A percentile compares a stretch with the other conserved stretches of the same genome.
Conservation (phyloP, 345 rosid genomes). For the Melaleuca quinquenervia region DNA sequence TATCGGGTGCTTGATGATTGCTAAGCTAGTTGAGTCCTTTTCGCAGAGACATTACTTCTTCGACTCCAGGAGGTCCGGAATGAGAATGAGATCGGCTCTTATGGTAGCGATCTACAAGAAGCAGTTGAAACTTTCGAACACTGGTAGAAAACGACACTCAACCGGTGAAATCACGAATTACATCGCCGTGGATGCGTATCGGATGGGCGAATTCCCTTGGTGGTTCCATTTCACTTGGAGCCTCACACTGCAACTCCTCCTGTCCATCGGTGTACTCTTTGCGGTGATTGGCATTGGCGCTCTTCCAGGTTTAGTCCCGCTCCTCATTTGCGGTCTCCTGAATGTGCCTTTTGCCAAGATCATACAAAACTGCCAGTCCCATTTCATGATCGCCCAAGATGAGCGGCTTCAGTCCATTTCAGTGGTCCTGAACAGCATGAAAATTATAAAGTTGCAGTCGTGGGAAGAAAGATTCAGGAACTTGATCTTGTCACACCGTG, state of each 20-base stretch:
- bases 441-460: conserved; percentile 64
- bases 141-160: conserved; percentile 56
- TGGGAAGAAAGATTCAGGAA: conserved; percentile 75
- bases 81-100: conserved; percentile 67
- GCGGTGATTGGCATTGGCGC: conserved; percentile 54
- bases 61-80: conserved; percentile 50
- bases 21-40: conserved; percentile 53
- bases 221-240: conserved; percentile 72
- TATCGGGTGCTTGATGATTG: conserved; percentile 32
- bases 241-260: conserved; percentile 35
- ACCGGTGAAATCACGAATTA: conserved; percentile 71
- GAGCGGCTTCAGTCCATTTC: conserved; percentile 50
- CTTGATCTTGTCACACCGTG: conserved; percentile 43
- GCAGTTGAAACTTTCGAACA: conserved; percentile 58
- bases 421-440: conserved; percentile 65
- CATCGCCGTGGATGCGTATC: conserved; percentile 65
- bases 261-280: conserved; percentile 38
- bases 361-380: conserved; percentile 45
- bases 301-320: conserved; percentile 42
- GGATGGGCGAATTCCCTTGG: conserved; percentile 71
- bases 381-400: conserved; percentile 63
- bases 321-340: conserved; percentile 31
- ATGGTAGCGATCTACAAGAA: conserved; percentile 58
- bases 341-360: conserved; percentile 56
- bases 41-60: conserved; percentile 68